Evolutionary conservation across 805 yeast species (phyloP).

Genomic region (Starmerella floricola): DNA sequence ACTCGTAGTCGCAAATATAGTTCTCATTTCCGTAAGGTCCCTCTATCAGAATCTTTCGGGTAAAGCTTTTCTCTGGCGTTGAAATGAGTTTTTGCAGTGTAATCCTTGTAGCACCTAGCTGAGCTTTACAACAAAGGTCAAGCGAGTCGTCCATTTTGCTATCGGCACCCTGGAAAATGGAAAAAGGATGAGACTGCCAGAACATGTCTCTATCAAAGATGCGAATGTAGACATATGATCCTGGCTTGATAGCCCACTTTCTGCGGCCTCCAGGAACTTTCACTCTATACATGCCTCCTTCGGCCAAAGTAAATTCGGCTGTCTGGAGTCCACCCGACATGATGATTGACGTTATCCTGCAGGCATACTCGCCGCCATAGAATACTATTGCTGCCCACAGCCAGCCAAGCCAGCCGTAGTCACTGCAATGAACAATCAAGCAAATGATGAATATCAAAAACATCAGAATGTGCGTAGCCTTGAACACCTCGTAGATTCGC

Average conservation of each 20-base stretch:
- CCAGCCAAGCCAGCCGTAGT: slow-evolving; percentile 49
- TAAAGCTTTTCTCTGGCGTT: slow-evolving; percentile 22
- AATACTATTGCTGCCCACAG: slow-evolving; percentile 44
- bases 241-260: slow-evolving; percentile 41
- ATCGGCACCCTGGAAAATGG: slow-evolving; percentile 31
- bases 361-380: slow-evolving; percentile 56
- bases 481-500: slow-evolving; percentile 45
- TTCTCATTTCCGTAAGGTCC: slow-evolving; percentile 48
- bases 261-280: slow-evolving; percentile 31
- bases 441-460: slow-evolving; percentile 18
- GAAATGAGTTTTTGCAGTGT: slow-evolving; percentile 29
- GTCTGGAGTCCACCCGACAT: slow-evolving; percentile 40
- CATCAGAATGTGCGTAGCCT: slow-evolving; percentile 35
- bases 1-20: slow-evolving; percentile 38
- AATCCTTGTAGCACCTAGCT: slow-evolving; percentile 41
- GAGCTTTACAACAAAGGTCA: slow-evolving; percentile 40
- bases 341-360: slow-evolving; percentile 43
- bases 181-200: slow-evolving; percentile 70
- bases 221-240: slow-evolving; percentile 47
- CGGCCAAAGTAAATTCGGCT: slow-evolving; percentile 22
- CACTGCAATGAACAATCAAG: slow-evolving; percentile 44
- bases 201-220: slow-evolving; percentile 40
- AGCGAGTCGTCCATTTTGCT: slow-evolving; percentile 31
- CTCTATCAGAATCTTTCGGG: slow-evolving; percentile 39
- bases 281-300: slow-evolving; percentile 32